Percentiles rank a stretch among this genome's conserved stretches.
Conservation (phyloP, 129 eudicot species). For the Rutidosis leptorrhynchoides region DNA sequence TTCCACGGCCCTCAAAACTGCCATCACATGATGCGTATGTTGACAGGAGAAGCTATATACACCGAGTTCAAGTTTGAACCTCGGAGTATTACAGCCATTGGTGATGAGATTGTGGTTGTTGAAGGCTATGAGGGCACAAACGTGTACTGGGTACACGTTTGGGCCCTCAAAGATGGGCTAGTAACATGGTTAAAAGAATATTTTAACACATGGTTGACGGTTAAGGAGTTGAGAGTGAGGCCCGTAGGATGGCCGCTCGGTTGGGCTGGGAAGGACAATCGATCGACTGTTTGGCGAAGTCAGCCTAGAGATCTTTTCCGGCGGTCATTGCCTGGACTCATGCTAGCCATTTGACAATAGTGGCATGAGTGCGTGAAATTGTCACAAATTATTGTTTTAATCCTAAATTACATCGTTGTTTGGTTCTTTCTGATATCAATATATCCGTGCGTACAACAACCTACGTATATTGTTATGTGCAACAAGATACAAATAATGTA, state of each 20-base stretch:
- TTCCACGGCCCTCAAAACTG: conserved; percentile 82
- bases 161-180: conserved; percentile 62
- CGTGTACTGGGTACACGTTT: conserved; percentile 89
- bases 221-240: conserved; percentile 48
- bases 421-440: too few species aligned
- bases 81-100: conserved; percentile 46
- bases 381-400: background rate
- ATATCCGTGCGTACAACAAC: too few species aligned
- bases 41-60: conserved; percentile 54
- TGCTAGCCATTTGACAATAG: conserved; percentile 58
- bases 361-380: background rate
- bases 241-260: conserved; percentile 27
- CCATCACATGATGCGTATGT: conserved; percentile 86
- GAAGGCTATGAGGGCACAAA: conserved; percentile 85
- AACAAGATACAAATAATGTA: too few species aligned
- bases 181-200: conserved; percentile 73
- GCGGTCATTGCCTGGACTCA: conserved; percentile 67
- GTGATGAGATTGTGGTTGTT: conserved; percentile 54
- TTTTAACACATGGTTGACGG: conserved; percentile 82
- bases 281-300: conserved; percentile 67
- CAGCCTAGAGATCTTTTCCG: conserved; percentile 56
- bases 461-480: too few species aligned
- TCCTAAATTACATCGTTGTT: background rate
- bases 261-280: conserved; percentile 21
- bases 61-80: conserved; percentile 62